A percentile compares a stretch with the other conserved stretches of the same genome.
Conservation (phyloP, 768 basidiomycete genomes). For the Crepidotus variabilis region DNA sequence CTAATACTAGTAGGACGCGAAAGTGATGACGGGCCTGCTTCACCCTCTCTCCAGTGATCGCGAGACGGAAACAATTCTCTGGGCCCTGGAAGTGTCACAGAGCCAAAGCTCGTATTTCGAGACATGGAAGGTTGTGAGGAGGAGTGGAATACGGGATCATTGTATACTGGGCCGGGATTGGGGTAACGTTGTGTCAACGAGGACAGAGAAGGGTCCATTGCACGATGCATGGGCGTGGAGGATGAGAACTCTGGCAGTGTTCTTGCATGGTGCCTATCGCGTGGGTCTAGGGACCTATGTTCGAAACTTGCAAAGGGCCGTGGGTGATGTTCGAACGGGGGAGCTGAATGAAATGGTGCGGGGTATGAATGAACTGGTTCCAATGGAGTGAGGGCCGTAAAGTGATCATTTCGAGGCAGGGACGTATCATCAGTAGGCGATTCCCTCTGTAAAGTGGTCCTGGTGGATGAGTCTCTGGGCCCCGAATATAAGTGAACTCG, state of each 20-base stretch:
- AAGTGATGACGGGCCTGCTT: slow-evolving; percentile 43
- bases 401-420: background rate
- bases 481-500: slow-evolving; percentile 42
- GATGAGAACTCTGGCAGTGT: slow-evolving; percentile 1
- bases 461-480: slow-evolving; percentile 26
- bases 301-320: slow-evolving; percentile 2
- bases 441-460: slow-evolving; percentile 16
- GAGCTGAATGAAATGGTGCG: background rate
- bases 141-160: slow-evolving; percentile 27
- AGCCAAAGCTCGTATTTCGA: slow-evolving; percentile 11
- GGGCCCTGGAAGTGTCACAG: slow-evolving; percentile 11
- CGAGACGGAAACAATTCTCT: slow-evolving; percentile 15
- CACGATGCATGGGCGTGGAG: slow-evolving; percentile 7
- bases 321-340: background rate
- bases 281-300: background rate
- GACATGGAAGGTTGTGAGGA: slow-evolving; percentile 22
- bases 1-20: slow-evolving; percentile 15
- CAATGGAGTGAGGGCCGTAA: background rate
- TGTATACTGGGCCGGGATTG: slow-evolving; percentile 21
- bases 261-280: slow-evolving; percentile 5
- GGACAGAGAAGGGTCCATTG: slow-evolving; percentile 6
- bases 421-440: background rate
- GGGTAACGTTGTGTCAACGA: slow-evolving; percentile 18
- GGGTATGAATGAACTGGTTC: background rate
- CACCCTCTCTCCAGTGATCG: slow-evolving; percentile 36